A percentile compares a stretch with the other conserved stretches of the same genome.
Conservation (phyloP, 2,329 filamentous ascomycete genomes). For the Periconia macrospinosa region DNA sequence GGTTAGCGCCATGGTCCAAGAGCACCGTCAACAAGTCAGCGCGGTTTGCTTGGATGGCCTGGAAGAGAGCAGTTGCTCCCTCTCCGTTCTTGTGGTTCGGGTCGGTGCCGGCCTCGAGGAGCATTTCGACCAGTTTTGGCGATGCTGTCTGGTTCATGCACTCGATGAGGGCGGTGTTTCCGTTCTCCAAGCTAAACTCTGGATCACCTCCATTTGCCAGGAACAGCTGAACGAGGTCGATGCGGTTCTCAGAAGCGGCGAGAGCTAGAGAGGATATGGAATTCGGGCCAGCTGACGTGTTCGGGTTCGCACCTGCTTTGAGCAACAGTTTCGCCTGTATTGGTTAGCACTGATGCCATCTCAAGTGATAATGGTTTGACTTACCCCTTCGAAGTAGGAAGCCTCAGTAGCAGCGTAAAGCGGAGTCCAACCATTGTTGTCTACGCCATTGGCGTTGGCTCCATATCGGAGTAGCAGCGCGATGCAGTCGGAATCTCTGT, state of each 20-base stretch:
- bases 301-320: constrained; percentile 52
- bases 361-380: background rate
- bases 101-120: constrained; percentile 63
- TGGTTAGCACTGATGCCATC: background rate
- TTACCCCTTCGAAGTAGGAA: constrained; percentile 45
- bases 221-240: constrained; percentile 60
- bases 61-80: constrained; percentile 66
- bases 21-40: constrained; percentile 59
- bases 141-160: constrained; percentile 62
- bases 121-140: constrained; percentile 56
- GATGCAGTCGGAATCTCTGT: constrained; percentile 33
- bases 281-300: constrained; percentile 56
- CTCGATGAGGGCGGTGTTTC: constrained; percentile 61
- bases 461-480: constrained; percentile 31
- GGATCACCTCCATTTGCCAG: constrained; percentile 63
- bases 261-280: constrained; percentile 58
- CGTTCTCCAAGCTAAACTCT: constrained; percentile 56
- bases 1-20: constrained; percentile 63
- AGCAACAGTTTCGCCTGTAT: constrained; percentile 39
- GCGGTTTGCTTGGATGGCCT: constrained; percentile 60
- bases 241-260: constrained; percentile 54
- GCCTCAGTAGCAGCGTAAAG: constrained; percentile 29
- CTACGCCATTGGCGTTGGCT: constrained; percentile 32
- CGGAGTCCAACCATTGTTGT: constrained; percentile 32
- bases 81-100: constrained; percentile 62